Base-by-base conservation (phyloP, 2,329 filamentous ascomycete genomes). In the Calonectria honghensis region DNA sequence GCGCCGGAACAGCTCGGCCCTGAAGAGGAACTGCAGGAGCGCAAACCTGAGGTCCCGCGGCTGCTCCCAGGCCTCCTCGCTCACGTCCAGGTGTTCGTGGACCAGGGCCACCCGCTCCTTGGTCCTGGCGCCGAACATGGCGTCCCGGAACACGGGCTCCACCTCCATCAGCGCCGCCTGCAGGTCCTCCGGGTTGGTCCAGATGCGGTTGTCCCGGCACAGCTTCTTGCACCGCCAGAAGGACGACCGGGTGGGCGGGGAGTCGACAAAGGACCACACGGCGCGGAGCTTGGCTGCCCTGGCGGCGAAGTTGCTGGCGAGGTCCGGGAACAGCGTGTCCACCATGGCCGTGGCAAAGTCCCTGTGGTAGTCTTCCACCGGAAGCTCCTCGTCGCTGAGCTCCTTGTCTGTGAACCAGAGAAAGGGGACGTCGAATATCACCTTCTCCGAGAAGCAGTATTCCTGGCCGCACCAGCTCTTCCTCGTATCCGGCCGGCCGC, bases 1-100 rank as follows among this genome's bases (percentile, higher is more conserved):
- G 24, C 71, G 72, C 3, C 81, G 78, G 79, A 81, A 83, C 18
- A 82, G 59, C 65, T 83, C 81, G 6, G 64, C 69, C 29, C 72
- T 69, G 13, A 83, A 24, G 32, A 83, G 76, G 65, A 83, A 83
- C 20, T 75, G 77, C 20, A 83, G 32, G 32, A 78, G 61, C 14
- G 76, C 72, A 24, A 81, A 67, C 4, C 61, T 11, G 3, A 79
- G 54, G 4, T 35, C n/a, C 4, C 6, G 41, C 2, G 37, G 73
- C 18, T 0, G 37, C 37, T 10, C 24, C 29, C 1, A 59, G 72
- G 1, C 48, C 18, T 48, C 35, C 18, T 37, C n/a, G 24, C 32
- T 35, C 11, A 50, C 20, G 16, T 63, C 41, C n/a, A 81, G 59
- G 37, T 78, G 75, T 2, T n/a, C 27, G 32, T 80, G 78, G 14